phyloP scores from a whole-genome alignment of 2,329 filamentous ascomycete species.

The Ophiostoma triangulosporum region DNA sequence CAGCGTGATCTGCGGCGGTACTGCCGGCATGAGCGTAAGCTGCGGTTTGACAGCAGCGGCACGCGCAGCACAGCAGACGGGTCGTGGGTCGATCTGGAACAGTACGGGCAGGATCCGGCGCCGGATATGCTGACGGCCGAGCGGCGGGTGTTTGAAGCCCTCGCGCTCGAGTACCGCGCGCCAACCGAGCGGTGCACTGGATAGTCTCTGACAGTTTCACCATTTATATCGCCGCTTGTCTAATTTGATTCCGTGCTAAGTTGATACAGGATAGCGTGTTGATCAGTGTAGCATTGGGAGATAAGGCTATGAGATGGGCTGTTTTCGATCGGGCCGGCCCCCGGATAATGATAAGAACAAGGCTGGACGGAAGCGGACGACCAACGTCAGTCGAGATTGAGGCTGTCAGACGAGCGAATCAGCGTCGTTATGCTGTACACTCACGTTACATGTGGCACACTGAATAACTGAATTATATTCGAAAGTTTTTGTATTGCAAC shows the following conservation, averaged over 20 bases:
- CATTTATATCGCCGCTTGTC: background rate
- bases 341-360: background rate
- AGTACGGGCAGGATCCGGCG: conserved; percentile 32
- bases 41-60: conserved; percentile 90
- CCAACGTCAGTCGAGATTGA: conserved; percentile 28
- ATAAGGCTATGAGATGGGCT: background rate
- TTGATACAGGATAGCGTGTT: background rate
- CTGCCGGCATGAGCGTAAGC: conserved; percentile 54
- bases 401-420: conserved; percentile 5
- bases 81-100: conserved; percentile 59
- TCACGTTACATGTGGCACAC: background rate
- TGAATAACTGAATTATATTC: too few species aligned
- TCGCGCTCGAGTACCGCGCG: conserved; percentile 54
- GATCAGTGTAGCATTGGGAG: background rate
- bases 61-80: conserved; percentile 55
- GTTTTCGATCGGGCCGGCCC: background rate
- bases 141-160: conserved; percentile 61
- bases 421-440: background rate
- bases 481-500: too few species aligned
- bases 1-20: conserved; percentile 74
- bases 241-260: background rate
- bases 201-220: conserved; percentile 21
- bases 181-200: conserved; percentile 57
- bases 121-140: conserved; percentile 62
- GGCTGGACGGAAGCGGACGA: background rate